Evolutionary conservation across 2,329 filamentous ascomycete genomes (phyloP).

Genomic region (Botrytis deweyae): DNA sequence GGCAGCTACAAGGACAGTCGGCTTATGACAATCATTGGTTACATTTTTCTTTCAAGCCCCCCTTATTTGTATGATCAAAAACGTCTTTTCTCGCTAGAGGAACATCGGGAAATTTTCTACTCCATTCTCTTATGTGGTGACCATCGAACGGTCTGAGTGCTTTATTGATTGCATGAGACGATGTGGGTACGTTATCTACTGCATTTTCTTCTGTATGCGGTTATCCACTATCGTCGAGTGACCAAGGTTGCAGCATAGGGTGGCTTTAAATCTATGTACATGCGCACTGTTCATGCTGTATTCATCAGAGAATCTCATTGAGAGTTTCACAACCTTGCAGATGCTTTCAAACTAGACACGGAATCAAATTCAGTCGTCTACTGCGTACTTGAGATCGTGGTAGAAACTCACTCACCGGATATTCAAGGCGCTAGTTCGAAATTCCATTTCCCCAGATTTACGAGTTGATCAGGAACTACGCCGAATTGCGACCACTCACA

Average conservation of each 20-base stretch:
- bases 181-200: background rate
- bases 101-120: background rate
- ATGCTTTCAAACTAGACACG: background rate
- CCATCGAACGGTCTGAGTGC: background rate
- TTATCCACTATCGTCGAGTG: conserved; percentile 7
- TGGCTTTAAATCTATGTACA: background rate
- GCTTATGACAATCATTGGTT: background rate
- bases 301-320: background rate
- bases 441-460: background rate
- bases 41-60: background rate
- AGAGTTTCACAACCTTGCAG: background rate
- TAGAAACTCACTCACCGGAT: background rate
- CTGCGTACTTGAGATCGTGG: background rate
- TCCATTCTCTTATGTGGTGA: background rate
- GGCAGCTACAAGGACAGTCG: background rate
- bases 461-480: background rate
- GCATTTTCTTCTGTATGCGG: background rate
- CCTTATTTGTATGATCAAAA: background rate
- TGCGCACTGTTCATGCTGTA: background rate
- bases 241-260: conserved; percentile 1
- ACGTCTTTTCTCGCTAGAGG: background rate
- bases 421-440: background rate
- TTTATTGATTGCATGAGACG: conserved; percentile 1
- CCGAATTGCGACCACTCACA: background rate
- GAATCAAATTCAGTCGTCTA: background rate